Conservation (phyloP, 306 rosid genomes). For the Sesbania bispinosa region DNA sequence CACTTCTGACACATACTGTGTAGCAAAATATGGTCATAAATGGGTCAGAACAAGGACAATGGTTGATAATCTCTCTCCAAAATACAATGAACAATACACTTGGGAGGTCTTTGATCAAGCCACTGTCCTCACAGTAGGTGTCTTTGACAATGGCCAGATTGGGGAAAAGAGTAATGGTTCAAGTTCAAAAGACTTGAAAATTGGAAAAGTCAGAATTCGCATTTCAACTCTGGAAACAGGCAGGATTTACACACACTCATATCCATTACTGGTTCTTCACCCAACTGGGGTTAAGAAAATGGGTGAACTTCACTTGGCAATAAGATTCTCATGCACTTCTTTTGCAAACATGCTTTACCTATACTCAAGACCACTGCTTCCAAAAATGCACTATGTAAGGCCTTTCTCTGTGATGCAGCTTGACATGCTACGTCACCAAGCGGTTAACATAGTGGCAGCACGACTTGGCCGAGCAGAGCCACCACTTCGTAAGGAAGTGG, state of each 20-base stretch:
- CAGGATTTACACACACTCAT: conserved; percentile 44
- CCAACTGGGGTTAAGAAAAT: conserved; percentile 44
- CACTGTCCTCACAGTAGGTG: conserved; percentile 46
- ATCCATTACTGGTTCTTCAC: conserved; percentile 44
- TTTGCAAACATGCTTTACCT: conserved; percentile 42
- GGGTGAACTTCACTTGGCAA: conserved; percentile 48
- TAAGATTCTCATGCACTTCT: conserved; percentile 42
- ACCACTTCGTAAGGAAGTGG: conserved; percentile 46
- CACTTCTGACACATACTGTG: conserved; percentile 48
- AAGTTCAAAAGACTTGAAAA: conserved; percentile 34
- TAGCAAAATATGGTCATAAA: conserved; percentile 49
- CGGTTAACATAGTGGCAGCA: conserved; percentile 42
- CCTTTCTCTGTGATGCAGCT: conserved; percentile 41
- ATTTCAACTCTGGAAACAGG: conserved; percentile 46
- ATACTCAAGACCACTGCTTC: conserved; percentile 40
- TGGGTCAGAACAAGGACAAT: conserved; percentile 51
- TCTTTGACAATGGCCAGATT: conserved; percentile 44
- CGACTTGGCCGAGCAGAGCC: conserved; percentile 42
- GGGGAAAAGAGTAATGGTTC: conserved; percentile 23
- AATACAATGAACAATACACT: conserved; percentile 49
- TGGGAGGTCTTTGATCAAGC: conserved; percentile 56
- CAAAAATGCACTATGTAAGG: conserved; percentile 44
- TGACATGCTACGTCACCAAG: conserved; percentile 43
- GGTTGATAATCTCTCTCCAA: conserved; percentile 37
- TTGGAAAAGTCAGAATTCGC: conserved; percentile 52